Evolutionary conservation across 2,329 filamentous ascomycete genomes (phyloP).

Genomic region (Zymoseptoria crescenta): DNA sequence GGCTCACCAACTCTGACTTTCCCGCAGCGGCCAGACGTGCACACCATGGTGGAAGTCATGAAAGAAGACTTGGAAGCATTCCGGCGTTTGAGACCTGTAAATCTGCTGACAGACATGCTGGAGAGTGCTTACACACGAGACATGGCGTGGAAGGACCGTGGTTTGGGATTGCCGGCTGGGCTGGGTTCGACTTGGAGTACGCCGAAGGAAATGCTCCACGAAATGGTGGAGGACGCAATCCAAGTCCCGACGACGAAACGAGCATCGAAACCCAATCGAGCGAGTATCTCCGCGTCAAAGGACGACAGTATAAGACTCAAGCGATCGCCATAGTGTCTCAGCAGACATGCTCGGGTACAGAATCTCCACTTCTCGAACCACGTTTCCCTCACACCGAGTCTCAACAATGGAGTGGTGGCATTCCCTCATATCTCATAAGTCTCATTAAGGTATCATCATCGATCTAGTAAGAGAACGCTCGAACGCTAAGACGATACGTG

Average conservation of each 20-base stretch:
- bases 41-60: neutral
- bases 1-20: neutral
- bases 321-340: neutral
- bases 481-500: neutral
- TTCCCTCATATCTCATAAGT: neutral
- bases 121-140: conserved; percentile 19
- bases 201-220: conserved; percentile 7
- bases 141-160: conserved; percentile 14
- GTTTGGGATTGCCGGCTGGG: conserved; percentile 5
- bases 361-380: too few relatives aligned
- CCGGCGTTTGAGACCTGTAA: conserved; percentile 4
- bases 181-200: neutral
- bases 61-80: conserved; percentile 8
- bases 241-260: conserved; percentile 15
- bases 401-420: neutral
- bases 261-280: neutral
- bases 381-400: neutral
- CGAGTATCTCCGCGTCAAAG: neutral
- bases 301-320: neutral
- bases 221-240: conserved; percentile 19
- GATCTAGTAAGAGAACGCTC: neutral
- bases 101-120: conserved; percentile 13
- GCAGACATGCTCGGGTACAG: neutral
- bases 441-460: neutral
- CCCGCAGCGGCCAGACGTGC: neutral